phyloP scores from a whole-genome alignment of 345 rosid genomes.

The Euphorbia peplus region DNA sequence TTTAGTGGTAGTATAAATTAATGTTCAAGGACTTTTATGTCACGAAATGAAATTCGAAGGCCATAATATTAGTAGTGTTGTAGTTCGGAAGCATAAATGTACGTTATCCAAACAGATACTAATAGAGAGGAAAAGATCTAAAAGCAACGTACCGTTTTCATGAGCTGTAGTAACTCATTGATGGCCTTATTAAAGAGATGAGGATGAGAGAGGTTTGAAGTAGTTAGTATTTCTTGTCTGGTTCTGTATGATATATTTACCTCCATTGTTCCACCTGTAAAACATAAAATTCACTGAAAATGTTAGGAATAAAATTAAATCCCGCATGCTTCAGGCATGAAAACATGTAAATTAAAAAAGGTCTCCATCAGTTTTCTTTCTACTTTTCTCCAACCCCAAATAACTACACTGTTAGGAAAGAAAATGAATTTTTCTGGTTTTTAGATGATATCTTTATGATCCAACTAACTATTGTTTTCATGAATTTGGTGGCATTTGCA shows the following conservation, averaged over 20 bases:
- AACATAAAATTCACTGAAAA: constrained; percentile 11
- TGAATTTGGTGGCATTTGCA: too few species aligned
- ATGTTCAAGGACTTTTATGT: not conserved
- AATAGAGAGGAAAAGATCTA: not conserved
- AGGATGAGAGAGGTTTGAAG: constrained; percentile 54
- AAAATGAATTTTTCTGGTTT: not conserved
- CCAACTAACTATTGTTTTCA: not conserved
- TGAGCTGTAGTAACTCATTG: constrained; percentile 71
- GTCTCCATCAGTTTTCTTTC: not conserved
- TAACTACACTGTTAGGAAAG: not conserved
- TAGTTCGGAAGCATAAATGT: too few species aligned
- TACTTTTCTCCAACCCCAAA: too few species aligned
- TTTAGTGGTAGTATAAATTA: too few species aligned
- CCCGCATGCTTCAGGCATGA: not conserved
- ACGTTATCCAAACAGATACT: too few species aligned
- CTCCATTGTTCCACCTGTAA: constrained; percentile 78
- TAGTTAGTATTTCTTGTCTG: constrained; percentile 64
- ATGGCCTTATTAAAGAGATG: constrained; percentile 64
- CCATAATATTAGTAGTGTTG: too few species aligned
- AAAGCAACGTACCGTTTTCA: constrained; percentile 57
- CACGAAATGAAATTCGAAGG: too few species aligned
- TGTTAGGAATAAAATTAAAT: not conserved
- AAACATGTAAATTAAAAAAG: not conserved
- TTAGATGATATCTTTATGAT: not conserved
- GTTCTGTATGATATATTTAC: constrained; percentile 74